These are phyloP conservation scores for Colletotrichum siamense DNA, from an alignment of 2,329 filamentous ascomycete species.

Conservation along the genomic window DNA sequence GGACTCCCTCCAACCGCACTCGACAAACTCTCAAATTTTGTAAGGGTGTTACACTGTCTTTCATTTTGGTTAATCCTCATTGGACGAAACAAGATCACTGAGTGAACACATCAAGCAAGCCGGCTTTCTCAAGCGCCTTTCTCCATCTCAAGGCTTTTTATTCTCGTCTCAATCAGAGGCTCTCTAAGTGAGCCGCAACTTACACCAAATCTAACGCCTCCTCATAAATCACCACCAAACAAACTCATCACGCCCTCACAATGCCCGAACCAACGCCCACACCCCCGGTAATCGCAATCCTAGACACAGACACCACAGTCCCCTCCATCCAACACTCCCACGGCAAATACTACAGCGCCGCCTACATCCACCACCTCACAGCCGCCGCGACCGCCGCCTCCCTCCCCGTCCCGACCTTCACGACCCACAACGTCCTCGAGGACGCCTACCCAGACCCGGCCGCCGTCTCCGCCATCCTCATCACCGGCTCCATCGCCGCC, in stretches of 20 bases:
- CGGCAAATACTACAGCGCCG: conserved; percentile 2
- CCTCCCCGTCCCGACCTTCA: conserved; percentile 23
- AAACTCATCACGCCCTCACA: neutral
- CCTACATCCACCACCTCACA: conserved; percentile 1
- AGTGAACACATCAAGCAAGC: neutral
- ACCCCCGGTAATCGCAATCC: neutral
- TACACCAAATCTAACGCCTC: neutral
- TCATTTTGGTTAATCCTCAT: neutral
- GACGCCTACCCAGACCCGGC: conserved; percentile 30
- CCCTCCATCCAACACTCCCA: neutral
- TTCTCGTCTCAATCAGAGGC: neutral
- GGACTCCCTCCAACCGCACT: neutral
- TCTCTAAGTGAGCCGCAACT: neutral
- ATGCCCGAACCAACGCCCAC: neutral
- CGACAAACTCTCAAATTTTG: neutral
- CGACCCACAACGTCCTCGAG: conserved; percentile 35
- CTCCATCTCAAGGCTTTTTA: neutral
- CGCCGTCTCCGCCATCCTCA: conserved; percentile 33
- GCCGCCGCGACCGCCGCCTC: neutral
- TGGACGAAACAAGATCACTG: neutral
- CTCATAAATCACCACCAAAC: neutral
- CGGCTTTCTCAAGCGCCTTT: neutral
- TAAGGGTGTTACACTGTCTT: neutral
- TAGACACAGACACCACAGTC: conserved; percentile 9
- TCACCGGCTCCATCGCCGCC: conserved; percentile 41